Base-by-base conservation (phyloP, 495 filamentous ascomycete species). In the Daldinia childiae region DNA sequence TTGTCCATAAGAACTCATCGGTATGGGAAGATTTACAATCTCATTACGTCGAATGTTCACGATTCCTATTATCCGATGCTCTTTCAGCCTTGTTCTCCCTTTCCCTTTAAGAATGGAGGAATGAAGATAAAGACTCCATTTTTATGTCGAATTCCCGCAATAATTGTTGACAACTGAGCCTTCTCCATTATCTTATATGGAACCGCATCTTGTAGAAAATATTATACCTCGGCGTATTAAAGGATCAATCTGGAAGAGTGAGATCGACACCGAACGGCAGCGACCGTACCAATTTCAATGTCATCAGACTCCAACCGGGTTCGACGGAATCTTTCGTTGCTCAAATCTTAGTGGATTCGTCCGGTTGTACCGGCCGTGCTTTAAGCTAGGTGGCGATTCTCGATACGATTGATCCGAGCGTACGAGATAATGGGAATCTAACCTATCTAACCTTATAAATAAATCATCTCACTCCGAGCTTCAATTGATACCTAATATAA, bases 31-130 rank as follows among this genome's bases (percentile, higher is more conserved):
- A 66, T 69, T 68, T 39, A 66, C 34, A 58, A 66, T 73, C 58
- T 12, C 30, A 73, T 66, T 69, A 63, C 66, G 62, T 73, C 70
- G 60, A 73, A 73, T 51, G 62, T 73, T 65, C 61, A 66, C 41
- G 66, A n/a, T 64, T 65, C 61, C 51, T 65, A 17, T 48, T 19
- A 15, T 64, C 64, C 55, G 63, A 57, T 32, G 29, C 29, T 2
- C 27, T 43, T 73, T 60, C 58, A 36, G 51, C 19, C 21, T 14
- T 36, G 5, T 36, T 36, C 9, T 36, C 3, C 12, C 0, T 26
- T 58, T 12, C 6, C 2, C 2, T 0, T 2, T 15, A 57, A 58
- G 11, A 51, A 29, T 34, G 45, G 55, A n/a, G 30, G 41, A 48
- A 39, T 4, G 27, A 36, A 39, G 43, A 70, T 62, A 71, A 66